phyloP scores from a whole-genome alignment of 768 basidiomycete genomes.

The Leucocoprinus birnbaumii region DNA sequence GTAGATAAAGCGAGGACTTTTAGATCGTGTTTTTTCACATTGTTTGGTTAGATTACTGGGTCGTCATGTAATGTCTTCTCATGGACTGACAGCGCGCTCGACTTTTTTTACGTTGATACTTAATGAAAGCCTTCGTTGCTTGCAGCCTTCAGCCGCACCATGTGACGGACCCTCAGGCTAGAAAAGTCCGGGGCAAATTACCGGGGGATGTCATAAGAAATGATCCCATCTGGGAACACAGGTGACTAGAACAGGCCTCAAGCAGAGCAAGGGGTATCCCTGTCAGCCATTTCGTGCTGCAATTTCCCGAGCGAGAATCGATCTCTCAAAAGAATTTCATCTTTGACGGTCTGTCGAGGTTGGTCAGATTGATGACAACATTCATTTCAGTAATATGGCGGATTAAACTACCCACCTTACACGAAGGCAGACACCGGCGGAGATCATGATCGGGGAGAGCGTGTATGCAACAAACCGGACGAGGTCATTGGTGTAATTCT shows the following conservation, averaged over 20 bases:
- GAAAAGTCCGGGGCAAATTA: no score
- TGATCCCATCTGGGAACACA: no score
- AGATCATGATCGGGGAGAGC: slow-evolving; percentile 43
- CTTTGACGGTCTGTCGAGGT: slow-evolving; percentile 48
- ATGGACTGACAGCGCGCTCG: slow-evolving; percentile 1
- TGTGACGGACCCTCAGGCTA: no score
- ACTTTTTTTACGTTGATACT: neutral
- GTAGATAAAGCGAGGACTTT: neutral
- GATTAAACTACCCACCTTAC: slow-evolving; percentile 39
- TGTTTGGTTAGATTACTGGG: slow-evolving; percentile 5
- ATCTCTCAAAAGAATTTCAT: slow-evolving; percentile 35
- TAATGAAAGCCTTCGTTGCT: no score
- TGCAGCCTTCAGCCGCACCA: no score
- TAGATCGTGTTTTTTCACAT: neutral
- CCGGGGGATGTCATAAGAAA: no score
- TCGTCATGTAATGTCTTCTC: slow-evolving; percentile 3
- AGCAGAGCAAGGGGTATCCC: no score
- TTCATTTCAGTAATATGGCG: neutral
- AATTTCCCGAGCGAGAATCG: no score
- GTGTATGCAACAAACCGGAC: slow-evolving; percentile 50
- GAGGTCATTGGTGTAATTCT: slow-evolving; percentile 28
- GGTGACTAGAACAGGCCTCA: no score
- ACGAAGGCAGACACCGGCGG: slow-evolving; percentile 43
- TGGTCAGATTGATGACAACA: neutral
- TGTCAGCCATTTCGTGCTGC: no score